Evolutionary conservation across 257 asterid species (phyloP).

Genomic region (Thymus mandschuricus): DNA sequence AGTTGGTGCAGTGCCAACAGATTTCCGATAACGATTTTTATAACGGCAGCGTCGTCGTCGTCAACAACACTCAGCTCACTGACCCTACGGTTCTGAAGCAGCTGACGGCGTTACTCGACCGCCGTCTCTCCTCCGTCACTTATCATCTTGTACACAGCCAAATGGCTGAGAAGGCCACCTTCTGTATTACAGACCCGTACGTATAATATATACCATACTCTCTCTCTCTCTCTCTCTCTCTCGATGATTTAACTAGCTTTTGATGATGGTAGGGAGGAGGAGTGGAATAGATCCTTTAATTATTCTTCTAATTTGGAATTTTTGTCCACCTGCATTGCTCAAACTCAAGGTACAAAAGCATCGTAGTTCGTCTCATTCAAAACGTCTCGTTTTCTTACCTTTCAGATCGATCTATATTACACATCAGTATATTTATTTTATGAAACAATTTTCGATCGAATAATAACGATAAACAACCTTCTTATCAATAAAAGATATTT

Average conservation of each 20-base stretch:
- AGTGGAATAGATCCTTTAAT: conserved; percentile 80
- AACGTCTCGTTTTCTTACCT: no score
- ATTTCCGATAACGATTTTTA: conserved; percentile 19
- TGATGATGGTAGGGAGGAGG: conserved; percentile 51
- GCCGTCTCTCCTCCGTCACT: conserved; percentile 53
- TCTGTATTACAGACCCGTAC: conserved; percentile 69
- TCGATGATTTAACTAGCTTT: no score
- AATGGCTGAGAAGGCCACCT: conserved; percentile 50
- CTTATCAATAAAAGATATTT: no score
- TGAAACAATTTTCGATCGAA: no score
- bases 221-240: neutral
- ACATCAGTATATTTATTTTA: no score
- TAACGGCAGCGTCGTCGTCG: conserved; percentile 10
- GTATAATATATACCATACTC: conserved; percentile 4
- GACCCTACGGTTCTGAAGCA: conserved; percentile 40
- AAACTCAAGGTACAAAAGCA: conserved; percentile 48
- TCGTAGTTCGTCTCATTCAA: no score
- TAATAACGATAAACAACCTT: no score
- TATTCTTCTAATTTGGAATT: conserved; percentile 61
- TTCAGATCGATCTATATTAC: no score
- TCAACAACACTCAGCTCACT: conserved; percentile 37
- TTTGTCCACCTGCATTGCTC: conserved; percentile 57
- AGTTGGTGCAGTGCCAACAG: conserved; percentile 52
- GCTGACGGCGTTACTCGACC: conserved; percentile 47
- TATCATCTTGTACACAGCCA: conserved; percentile 44